A percentile compares a stretch with the other conserved stretches of the same genome.
Evolutionary conservation across 148 eudicot species (phyloP).

Genomic region (Pouteria glomerata): DNA sequence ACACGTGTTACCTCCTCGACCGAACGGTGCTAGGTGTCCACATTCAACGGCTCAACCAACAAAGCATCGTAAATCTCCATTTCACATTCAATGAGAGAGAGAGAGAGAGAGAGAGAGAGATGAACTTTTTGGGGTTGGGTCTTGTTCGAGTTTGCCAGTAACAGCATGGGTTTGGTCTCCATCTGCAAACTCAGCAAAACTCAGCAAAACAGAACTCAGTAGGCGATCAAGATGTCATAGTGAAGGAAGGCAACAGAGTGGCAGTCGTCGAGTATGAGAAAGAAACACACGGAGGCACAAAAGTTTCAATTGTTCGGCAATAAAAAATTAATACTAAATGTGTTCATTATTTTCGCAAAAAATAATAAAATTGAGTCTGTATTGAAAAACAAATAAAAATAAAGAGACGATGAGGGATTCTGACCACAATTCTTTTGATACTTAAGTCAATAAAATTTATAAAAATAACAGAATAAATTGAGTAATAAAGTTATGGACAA

Average conservation of each 20-base stretch:
- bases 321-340: slow-evolving; percentile 8
- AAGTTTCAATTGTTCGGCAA: slow-evolving; percentile 55
- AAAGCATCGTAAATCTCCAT: no score
- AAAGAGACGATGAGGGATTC: no score
- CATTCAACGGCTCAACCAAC: not conserved
- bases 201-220: slow-evolving; percentile 2
- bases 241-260: slow-evolving; percentile 54
- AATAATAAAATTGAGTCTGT: no score
- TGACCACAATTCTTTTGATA: no score
- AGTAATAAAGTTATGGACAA: no score
- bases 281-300: slow-evolving; percentile 47
- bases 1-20: not conserved
- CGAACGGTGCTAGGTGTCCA: not conserved
- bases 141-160: no score
- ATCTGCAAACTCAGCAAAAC: slow-evolving; percentile 38
- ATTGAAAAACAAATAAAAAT: no score
- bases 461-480: no score
- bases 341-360: no score
- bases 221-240: slow-evolving; percentile 31
- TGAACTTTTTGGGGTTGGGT: slow-evolving; percentile 62
- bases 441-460: no score
- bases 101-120: no score
- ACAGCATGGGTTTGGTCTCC: slow-evolving; percentile 37
- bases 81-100: no score
- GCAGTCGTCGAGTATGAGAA: slow-evolving; percentile 60